phyloP scores from a whole-genome alignment of 2,329 filamentous ascomycete genomes.

The Coniochaeta sp. region DNA sequence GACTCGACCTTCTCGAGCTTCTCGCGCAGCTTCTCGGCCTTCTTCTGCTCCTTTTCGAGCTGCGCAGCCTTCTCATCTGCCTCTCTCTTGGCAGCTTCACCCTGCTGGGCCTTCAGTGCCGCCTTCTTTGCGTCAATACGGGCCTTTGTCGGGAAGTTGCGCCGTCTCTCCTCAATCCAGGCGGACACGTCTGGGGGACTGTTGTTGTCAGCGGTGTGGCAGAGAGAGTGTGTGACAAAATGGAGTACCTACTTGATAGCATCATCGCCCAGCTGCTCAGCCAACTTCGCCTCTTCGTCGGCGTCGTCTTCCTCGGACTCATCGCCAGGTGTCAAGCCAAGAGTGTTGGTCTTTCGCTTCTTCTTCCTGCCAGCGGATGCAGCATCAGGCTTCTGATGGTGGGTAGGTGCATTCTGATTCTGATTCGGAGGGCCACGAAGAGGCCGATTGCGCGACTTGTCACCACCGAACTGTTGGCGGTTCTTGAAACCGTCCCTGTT shows the following conservation, averaged over 20 bases:
- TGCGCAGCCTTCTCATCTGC: conserved; percentile 47
- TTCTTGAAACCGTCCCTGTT: conserved; percentile 20
- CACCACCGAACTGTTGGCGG: conserved; percentile 28
- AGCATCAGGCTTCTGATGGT: conserved; percentile 45
- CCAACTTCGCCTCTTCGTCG: conserved; percentile 60
- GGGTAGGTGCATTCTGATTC: conserved; percentile 18
- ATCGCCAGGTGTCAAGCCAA: conserved; percentile 63
- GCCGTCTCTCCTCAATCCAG: conserved; percentile 76
- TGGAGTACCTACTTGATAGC: conserved; percentile 42
- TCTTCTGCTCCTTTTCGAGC: conserved; percentile 46
- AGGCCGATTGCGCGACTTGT: conserved; percentile 29
- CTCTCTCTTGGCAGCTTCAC: conserved; percentile 50
- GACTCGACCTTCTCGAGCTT: conserved; percentile 66
- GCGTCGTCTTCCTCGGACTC: conserved; percentile 61
- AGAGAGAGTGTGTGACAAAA: not conserved
- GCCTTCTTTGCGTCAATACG: conserved; percentile 59
- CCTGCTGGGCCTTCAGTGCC: conserved; percentile 31
- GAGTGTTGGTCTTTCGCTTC: conserved; percentile 64
- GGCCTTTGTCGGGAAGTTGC: conserved; percentile 71
- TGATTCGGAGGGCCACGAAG: conserved; percentile 17
- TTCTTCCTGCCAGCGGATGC: conserved; percentile 54
- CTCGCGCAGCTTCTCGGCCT: conserved; percentile 54
- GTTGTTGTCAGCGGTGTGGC: conserved; percentile 7
- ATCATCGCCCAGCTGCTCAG: conserved; percentile 47
- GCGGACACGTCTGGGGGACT: conserved; percentile 64